Evolutionary conservation across 2,329 filamentous ascomycete genomes (phyloP), one percentile per base, ranked within the genome.

Genomic region (Thielaviopsis ethacetica): DNA sequence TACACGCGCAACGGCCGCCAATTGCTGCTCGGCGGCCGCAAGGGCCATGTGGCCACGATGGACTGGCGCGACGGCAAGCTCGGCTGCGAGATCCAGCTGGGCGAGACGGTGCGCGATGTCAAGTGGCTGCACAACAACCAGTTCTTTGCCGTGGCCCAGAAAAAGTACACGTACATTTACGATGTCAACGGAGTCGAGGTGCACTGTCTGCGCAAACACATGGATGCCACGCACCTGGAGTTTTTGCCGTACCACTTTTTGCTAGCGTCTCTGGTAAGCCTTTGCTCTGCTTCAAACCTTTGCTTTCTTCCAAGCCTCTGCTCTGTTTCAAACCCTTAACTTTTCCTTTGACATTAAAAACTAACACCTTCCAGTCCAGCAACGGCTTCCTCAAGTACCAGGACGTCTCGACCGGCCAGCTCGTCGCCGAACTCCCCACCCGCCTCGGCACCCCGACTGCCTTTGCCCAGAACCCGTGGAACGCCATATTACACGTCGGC

Each of bases 201-300:
- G 58, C 93, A 98, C 70, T 91, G 88, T 68, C 73, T 98, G 67
- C 84, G 84, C 71, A 93, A 93, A 70, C 91, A 95, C 69, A 81
- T 88, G 62, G 93, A 98, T 70, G 88, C 94, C 15, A 86, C 87
- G 13, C 85, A 94, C 70, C 89, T 98, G 79, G 89, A 97, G 71
- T 98, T 96, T 68, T 75, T 97, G 15, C 91, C 91, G 0, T 97
- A 96, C 68, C 93, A 98, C 70, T 98, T 95, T 70, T 81, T 98
- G 50, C 78, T 98, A 54, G 87, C 88, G 19, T 95, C 90, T 19
- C 80, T 91, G 66, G 85, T 87, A 71, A n/a, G n/a, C n/a, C n/a
- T n/a, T n/a, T n/a, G n/a, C n/a, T n/a, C n/a, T n/a, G n/a, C n/a
- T n/a, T n/a, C n/a, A n/a, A n/a, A n/a, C n/a, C n/a, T n/a, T n/a